Evolutionary conservation across 768 basidiomycete genomes (phyloP).

Genomic region (Mycena maculata): DNA sequence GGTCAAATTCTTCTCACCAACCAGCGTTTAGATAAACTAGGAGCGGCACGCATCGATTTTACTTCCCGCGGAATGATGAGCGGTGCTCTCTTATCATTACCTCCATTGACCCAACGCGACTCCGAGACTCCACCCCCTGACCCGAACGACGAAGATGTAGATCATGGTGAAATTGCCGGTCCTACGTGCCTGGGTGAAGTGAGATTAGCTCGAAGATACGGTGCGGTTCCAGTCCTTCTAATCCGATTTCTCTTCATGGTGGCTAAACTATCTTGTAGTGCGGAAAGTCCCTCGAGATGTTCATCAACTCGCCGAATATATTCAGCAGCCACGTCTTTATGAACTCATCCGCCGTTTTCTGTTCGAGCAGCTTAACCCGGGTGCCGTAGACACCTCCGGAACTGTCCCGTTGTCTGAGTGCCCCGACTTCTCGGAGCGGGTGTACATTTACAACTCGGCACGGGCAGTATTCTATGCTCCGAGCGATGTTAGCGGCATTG

Average conservation of each 20-base stretch:
- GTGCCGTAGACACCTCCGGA: neutral
- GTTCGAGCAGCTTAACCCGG: conserved; percentile 32
- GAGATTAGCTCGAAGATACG: neutral
- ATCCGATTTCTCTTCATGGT: neutral
- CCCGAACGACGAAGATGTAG: neutral
- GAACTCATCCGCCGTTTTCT: conserved; percentile 32
- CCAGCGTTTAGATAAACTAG: conserved; percentile 30
- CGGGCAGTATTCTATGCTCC: conserved; percentile 36
- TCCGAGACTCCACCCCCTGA: too few species aligned
- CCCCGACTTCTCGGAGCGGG: neutral
- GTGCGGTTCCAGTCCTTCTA: neutral
- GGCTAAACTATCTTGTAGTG: too few species aligned
- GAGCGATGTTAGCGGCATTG: conserved; percentile 34
- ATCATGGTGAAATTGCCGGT: neutral
- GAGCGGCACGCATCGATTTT: conserved; percentile 16
- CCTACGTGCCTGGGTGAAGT: neutral
- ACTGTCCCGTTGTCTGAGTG: neutral
- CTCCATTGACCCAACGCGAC: too few species aligned
- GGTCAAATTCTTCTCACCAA: conserved; percentile 39
- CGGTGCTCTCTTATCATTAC: too few species aligned
- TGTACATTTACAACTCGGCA: conserved; percentile 2
- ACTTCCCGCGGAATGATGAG: too few species aligned
- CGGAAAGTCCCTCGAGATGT: conserved; percentile 1
- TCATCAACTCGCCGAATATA: neutral
- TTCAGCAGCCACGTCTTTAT: conserved; percentile 21